Evolutionary conservation across 1,139 yeast genomes (phyloP).

Genomic region (Debaryomyces sp.): DNA sequence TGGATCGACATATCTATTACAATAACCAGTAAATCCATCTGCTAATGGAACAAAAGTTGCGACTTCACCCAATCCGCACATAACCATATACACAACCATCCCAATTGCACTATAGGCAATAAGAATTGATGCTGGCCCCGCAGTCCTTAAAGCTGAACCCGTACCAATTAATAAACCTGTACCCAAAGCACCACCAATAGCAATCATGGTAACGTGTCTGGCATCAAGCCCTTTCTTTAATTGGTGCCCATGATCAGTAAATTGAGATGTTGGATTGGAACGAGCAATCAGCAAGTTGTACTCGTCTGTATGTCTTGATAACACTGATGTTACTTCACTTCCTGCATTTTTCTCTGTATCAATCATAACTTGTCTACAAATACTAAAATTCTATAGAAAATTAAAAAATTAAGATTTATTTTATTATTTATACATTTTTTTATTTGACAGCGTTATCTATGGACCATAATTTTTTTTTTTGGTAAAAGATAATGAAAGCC

Average conservation of each 20-base stretch:
- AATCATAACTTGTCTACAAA: background rate
- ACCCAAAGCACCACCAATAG: conserved; percentile 57
- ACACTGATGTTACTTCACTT: conserved; percentile 24
- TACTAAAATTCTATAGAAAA: background rate
- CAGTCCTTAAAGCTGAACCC: conserved; percentile 60
- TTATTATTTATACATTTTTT: conserved; percentile 1
- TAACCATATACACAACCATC: conserved; percentile 63
- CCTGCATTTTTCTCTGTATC: conserved; percentile 2
- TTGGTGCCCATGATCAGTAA: conserved; percentile 49
- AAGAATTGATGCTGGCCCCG: conserved; percentile 72
- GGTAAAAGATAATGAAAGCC: background rate
- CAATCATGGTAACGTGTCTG: conserved; percentile 76
- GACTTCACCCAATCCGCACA: conserved; percentile 75
- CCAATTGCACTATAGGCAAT: conserved; percentile 66
- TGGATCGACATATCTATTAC: conserved; percentile 67
- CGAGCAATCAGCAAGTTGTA: conserved; percentile 50
- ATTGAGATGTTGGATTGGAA: conserved; percentile 43
- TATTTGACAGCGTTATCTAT: background rate
- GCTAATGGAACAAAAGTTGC: conserved; percentile 71
- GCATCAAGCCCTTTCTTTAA: conserved; percentile 66
- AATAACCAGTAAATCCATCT: conserved; percentile 73
- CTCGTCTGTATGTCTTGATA: conserved; percentile 51
- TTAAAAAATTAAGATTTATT: background rate
- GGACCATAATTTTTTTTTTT: background rate
- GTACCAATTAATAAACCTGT: conserved; percentile 76